A percentile compares a stretch with the other conserved stretches of the same genome.
Evolutionary conservation across 805 yeast genomes (phyloP).

Genomic region (Wickerhamiella kazuoi): DNA sequence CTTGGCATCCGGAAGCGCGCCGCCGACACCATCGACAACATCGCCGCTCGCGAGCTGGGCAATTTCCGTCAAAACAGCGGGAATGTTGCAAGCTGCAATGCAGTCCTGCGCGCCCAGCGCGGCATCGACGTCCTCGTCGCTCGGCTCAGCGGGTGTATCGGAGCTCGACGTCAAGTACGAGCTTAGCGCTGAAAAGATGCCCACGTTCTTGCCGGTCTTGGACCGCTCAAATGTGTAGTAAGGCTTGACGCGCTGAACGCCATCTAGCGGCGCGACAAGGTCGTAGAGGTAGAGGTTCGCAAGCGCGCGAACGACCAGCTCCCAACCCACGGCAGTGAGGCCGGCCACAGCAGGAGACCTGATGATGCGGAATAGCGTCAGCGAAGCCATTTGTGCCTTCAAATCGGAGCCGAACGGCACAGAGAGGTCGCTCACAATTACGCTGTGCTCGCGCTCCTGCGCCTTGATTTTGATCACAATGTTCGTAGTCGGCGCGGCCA

Average conservation of each 20-base stretch:
- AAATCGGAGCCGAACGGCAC: constrained; percentile 77
- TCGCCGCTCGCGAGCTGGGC: constrained; percentile 16
- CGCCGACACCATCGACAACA: constrained; percentile 22
- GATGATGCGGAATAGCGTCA: constrained; percentile 64
- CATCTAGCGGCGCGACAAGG: constrained; percentile 32
- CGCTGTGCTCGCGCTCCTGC: constrained; percentile 31
- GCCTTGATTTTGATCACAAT: constrained; percentile 21
- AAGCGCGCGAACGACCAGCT: constrained; percentile 37
- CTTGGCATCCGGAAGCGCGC: constrained; percentile 12
- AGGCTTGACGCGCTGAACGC: constrained; percentile 48
- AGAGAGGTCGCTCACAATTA: constrained; percentile 66
- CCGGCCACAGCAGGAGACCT: constrained; percentile 32
- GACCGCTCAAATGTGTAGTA: constrained; percentile 41
- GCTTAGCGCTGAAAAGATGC: constrained; percentile 79
- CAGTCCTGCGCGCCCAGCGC: constrained; percentile 74
- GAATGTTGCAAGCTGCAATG: constrained; percentile 48
- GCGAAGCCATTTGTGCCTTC: constrained; percentile 78
- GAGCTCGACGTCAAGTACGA: constrained; percentile 75
- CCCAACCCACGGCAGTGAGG: constrained; percentile 39
- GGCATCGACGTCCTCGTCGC: constrained; percentile 79
- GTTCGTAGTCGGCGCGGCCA: constrained; percentile 16
- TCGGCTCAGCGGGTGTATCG: constrained; percentile 81
- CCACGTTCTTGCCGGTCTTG: constrained; percentile 50
- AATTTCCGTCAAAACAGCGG: constrained; percentile 33
- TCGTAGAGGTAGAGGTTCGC: constrained; percentile 55